These are phyloP conservation scores for Trematosphaeria pertusa DNA, from an alignment of 2,329 filamentous ascomycete genomes.

Conservation along the genomic window DNA sequence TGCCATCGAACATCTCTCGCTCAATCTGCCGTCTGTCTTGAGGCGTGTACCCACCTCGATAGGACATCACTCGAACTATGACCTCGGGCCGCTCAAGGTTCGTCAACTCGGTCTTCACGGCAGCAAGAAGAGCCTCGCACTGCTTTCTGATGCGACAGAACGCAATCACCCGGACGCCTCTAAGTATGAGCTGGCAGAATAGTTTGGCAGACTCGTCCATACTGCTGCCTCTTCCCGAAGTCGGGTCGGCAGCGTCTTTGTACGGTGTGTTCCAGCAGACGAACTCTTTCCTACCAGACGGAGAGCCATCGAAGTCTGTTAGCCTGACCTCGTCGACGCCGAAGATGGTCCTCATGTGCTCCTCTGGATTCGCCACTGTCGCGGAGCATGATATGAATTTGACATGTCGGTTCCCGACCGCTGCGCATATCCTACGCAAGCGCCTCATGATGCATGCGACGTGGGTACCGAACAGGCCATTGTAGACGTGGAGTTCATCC, in stretches of 20 bases:
- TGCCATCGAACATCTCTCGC: slow-evolving; percentile 95
- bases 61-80: slow-evolving; percentile 85
- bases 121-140: slow-evolving; percentile 82
- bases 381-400: slow-evolving; percentile 96
- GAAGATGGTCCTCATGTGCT: slow-evolving; percentile 95
- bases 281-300: slow-evolving; percentile 91
- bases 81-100: slow-evolving; percentile 77
- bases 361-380: slow-evolving; percentile 88
- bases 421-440: slow-evolving; percentile 84
- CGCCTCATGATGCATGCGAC: slow-evolving; percentile 94
- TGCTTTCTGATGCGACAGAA: slow-evolving; percentile 89
- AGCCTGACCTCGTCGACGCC: slow-evolving; percentile 81
- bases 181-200: slow-evolving; percentile 86
- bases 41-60: slow-evolving; percentile 92
- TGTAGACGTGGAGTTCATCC: slow-evolving; percentile 93
- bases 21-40: slow-evolving; percentile 90
- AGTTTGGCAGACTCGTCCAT: slow-evolving; percentile 86
- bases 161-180: slow-evolving; percentile 89
- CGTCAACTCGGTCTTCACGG: slow-evolving; percentile 79
- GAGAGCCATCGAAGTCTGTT: slow-evolving; percentile 91
- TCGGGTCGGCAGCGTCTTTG: slow-evolving; percentile 85
- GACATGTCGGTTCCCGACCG: slow-evolving; percentile 82
- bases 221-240: slow-evolving; percentile 83
- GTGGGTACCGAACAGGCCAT: slow-evolving; percentile 91
- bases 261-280: slow-evolving; percentile 97